A percentile compares a stretch with the other conserved stretches of the same genome.
Evolutionary conservation across 352 stramenopile genomes (phyloP).

Genomic region (Aphanomyces cochlioides): DNA sequence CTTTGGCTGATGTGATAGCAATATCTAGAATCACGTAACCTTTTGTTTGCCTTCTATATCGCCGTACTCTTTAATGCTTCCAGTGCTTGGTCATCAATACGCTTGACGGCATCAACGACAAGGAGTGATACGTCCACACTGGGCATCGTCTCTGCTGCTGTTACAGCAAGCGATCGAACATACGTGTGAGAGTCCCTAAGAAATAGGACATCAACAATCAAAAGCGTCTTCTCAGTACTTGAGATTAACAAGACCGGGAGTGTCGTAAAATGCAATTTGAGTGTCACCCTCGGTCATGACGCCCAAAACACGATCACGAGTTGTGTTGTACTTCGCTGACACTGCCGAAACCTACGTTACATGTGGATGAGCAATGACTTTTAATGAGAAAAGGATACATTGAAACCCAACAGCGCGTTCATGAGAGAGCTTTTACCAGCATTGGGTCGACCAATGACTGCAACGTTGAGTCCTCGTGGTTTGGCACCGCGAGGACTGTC

Average conservation of each 20-base stretch:
- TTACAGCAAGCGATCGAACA: constrained; percentile 72
- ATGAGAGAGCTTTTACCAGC: constrained; percentile 85
- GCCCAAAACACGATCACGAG: constrained; percentile 67
- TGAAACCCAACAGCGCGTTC: constrained; percentile 72
- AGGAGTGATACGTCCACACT: constrained; percentile 84
- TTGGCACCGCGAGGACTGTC: constrained; percentile 30
- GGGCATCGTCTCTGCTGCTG: constrained; percentile 61
- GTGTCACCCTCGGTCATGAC: constrained; percentile 70
- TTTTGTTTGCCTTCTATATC: neutral
- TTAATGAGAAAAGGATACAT: constrained; percentile 36
- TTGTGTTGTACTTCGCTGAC: constrained; percentile 87
- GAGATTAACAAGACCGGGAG: constrained; percentile 80
- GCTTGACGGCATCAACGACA: constrained; percentile 80
- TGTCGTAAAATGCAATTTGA: constrained; percentile 85
- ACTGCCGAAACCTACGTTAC: constrained; percentile 64
- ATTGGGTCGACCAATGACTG: constrained; percentile 82
- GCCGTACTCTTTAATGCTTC: constrained; percentile 54
- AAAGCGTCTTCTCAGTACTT: constrained; percentile 40
- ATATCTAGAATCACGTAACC: constrained; percentile 39
- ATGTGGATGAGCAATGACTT: neutral
- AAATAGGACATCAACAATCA: neutral
- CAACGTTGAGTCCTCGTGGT: constrained; percentile 63
- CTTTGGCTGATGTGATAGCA: constrained; percentile 67
- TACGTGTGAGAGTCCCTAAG: constrained; percentile 70
- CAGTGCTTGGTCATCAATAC: constrained; percentile 69